Conservation (phyloP, 1,284 basidiomycete species). For the Irpex sp. region DNA sequence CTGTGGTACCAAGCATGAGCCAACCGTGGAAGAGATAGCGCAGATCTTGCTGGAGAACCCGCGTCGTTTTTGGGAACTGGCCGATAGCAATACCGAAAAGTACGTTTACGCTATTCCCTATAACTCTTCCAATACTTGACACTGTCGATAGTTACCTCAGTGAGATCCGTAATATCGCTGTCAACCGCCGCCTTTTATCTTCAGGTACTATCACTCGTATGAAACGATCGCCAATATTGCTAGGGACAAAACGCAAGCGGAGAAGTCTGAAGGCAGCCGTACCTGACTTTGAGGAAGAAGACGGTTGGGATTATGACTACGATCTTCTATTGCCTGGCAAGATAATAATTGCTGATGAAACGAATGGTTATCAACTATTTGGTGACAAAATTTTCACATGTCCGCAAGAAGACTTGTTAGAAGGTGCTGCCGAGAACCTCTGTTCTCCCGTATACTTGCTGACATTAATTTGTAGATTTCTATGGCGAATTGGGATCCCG, state of each 20-base stretch:
- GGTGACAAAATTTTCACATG: conserved; percentile 76
- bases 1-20: conserved; percentile 87
- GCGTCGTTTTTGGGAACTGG: conserved; percentile 63
- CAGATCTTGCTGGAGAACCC: conserved; percentile 65
- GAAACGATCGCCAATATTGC: conserved; percentile 68
- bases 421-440: conserved; percentile 43
- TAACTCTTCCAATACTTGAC: conserved; percentile 2
- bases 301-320: conserved; percentile 64
- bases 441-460: not conserved
- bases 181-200: conserved; percentile 66
- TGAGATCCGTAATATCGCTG: conserved; percentile 83
- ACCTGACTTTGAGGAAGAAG: conserved; percentile 43
- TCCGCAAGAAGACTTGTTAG: conserved; percentile 87
- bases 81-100: conserved; percentile 57
- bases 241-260: conserved; percentile 59
- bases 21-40: conserved; percentile 79
- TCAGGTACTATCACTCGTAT: conserved; percentile 56
- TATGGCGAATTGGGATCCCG: conserved; percentile 67
- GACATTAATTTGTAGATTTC: conserved; percentile 42
- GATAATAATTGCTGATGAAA: conserved; percentile 81
- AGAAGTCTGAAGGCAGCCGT: conserved; percentile 27
- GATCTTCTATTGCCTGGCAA: conserved; percentile 60
- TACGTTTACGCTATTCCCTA: conserved; percentile 28
- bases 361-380: conserved; percentile 73
- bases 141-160: conserved; percentile 60